Conservation (phyloP, 208 protist species). For the Trichomonas tenax region DNA sequence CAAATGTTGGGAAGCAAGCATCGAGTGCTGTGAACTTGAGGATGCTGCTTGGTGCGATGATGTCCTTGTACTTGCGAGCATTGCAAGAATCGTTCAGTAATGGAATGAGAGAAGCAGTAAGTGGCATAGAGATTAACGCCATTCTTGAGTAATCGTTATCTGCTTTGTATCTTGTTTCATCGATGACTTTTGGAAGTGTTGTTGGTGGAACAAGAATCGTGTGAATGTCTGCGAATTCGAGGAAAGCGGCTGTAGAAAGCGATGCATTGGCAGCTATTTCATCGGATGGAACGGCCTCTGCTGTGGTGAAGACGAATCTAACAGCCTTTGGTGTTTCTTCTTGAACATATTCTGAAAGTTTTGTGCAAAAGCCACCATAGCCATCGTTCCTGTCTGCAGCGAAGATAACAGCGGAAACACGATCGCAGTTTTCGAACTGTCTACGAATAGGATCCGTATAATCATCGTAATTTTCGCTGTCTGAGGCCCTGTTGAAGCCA, state of each 20-base stretch:
- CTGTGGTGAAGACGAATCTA: not conserved
- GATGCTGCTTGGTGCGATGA: not conserved
- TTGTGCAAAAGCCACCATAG: not conserved
- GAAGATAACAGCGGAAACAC: not conserved
- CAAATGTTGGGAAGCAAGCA: not conserved
- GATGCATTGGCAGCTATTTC: not conserved
- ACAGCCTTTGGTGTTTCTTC: constrained; percentile 2
- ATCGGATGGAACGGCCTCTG: not conserved
- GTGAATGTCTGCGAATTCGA: not conserved
- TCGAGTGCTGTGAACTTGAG: not conserved
- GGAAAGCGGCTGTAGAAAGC: not conserved
- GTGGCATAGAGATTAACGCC: not conserved
- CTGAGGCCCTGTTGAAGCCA: not conserved
- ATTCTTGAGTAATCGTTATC: not conserved
- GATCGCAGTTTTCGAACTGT: not conserved
- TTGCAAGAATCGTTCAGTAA: not conserved
- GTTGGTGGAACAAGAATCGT: not conserved
- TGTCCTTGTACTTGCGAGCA: not conserved
- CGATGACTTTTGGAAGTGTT: not conserved
- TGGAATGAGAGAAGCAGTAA: not conserved
- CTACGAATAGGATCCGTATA: not conserved
- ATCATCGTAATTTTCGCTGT: not conserved
- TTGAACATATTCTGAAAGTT: not conserved
- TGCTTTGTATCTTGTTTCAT: not conserved
- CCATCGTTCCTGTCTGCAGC: not conserved